These are phyloP conservation scores for Chloranthus sessilifolius DNA, from an alignment of 164 flowering plant genomes.

Conservation along the genomic window DNA sequence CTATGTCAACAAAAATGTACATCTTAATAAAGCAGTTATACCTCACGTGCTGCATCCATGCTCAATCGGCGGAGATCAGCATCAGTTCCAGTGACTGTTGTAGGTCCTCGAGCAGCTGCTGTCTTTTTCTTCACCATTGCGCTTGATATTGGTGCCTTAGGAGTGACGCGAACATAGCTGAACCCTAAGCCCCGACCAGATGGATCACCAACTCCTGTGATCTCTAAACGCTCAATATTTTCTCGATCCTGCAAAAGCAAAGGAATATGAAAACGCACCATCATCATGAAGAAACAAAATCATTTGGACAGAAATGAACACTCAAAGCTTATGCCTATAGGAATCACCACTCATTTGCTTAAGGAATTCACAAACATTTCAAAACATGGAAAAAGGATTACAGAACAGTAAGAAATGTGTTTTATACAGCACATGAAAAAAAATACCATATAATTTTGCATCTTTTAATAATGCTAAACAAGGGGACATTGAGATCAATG, in stretches of 20 bases:
- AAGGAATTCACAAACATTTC: too few relatives aligned
- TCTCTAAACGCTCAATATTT: conserved; percentile 92
- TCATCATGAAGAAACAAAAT: too few relatives aligned
- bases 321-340: too few relatives aligned
- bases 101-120: conserved; percentile 49
- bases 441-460: too few relatives aligned
- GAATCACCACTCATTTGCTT: too few relatives aligned
- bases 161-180: conserved; percentile 86
- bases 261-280: too few relatives aligned
- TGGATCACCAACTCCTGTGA: conserved; percentile 99
- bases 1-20: neutral
- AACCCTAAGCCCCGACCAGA: conserved; percentile 98
- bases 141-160: conserved; percentile 74
- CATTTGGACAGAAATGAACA: too few relatives aligned
- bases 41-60: conserved; percentile 99
- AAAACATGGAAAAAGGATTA: too few relatives aligned
- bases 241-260: conserved; percentile 68
- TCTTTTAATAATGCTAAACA: too few relatives aligned
- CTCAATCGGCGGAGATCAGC: conserved; percentile 96
- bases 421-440: too few relatives aligned
- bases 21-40: conserved; percentile 13
- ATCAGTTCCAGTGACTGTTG: conserved; percentile 98
- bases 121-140: conserved; percentile 72
- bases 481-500: too few relatives aligned
- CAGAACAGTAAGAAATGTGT: too few relatives aligned